Evolutionary conservation across 768 basidiomycete species (phyloP), one percentile per base, ranked within the genome.

Genomic region (Dentipellis fragilis): DNA sequence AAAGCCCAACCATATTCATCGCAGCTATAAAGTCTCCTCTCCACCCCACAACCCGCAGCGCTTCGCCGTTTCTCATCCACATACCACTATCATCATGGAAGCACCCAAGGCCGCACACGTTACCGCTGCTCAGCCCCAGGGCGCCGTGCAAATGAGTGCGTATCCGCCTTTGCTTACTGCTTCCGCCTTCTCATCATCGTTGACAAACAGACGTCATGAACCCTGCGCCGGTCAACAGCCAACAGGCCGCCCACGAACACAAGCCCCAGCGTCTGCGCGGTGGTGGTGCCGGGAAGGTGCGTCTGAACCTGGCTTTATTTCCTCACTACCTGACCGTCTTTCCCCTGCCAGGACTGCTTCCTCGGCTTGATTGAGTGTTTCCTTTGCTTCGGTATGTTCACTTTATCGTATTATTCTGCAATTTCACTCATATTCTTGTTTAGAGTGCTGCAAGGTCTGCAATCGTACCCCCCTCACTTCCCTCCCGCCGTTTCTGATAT

Each of bases 381-480:
- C 77, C 62, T 89, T 21, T 88, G 86, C 71, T 88, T 80, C 65
- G 85, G 83, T 84, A 59, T 62, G 83, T 29, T 29, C 6, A 29
- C 6, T 29, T 6, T 29, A 29, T 68, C 42, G 49, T 45, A 42
- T 49, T 11, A 19, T 54, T 19, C 16, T 34, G 21, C 23, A 8
- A 49, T 34, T 19, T 16, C 17, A 19, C 29, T 37, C 35, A 29
- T 16, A 52, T 50, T 56, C 51, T 51, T 49, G 35, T 22, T 37
- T 39, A 85, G 84, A 87, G 64, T 84, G 83, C 58, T 87, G 83
- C 76, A 83, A 85, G 77, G 84, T 85, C 60, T 48, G 72, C 55
- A 16, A 29, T 6, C 3, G 6, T 29, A 29, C 29, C 6, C 29
- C 3, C 29, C 6, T 29, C 29, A 6, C 29, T 29, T 3, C 29